Evolutionary conservation across 305 asterid species (phyloP).

Genomic region (Salvia sclarea): DNA sequence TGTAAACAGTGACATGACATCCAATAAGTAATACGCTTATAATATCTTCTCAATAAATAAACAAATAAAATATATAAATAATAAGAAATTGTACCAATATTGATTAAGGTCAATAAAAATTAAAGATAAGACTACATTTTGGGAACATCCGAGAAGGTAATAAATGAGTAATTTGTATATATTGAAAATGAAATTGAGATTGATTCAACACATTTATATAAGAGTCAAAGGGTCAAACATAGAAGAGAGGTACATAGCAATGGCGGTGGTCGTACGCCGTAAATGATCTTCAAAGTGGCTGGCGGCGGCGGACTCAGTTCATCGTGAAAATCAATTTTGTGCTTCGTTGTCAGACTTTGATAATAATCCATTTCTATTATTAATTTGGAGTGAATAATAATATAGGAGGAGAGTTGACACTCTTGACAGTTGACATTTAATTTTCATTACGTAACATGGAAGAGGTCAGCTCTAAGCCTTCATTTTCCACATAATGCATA

Average conservation of each 20-base stretch:
- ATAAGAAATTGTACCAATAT: too few species aligned
- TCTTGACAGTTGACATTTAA: constrained; percentile 42
- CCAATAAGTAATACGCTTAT: too few species aligned
- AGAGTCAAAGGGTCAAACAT: constrained; percentile 24
- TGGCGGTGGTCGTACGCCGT: constrained; percentile 9
- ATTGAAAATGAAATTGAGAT: not conserved
- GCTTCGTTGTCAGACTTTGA: not conserved
- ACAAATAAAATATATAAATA: too few species aligned
- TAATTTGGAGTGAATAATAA: not conserved
- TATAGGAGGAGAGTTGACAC: constrained; percentile 28
- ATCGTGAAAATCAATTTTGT: constrained; percentile 14
- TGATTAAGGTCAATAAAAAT: too few species aligned
- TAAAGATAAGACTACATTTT: too few species aligned
- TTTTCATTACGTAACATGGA: constrained; percentile 39
- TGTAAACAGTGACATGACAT: too few species aligned
- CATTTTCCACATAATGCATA: constrained; percentile 3
- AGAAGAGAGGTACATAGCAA: not conserved
- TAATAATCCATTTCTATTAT: not conserved
- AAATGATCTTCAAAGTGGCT: not conserved
- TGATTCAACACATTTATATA: not conserved
- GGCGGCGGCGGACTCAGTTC: constrained; percentile 9
- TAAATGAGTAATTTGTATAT: too few species aligned
- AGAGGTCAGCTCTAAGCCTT: constrained; percentile 29
- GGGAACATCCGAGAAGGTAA: too few species aligned
- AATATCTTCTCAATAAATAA: too few species aligned